phyloP scores from a whole-genome alignment of 371 early-diverging fungal species.

The Thermomucor indicae-seudaticae region DNA sequence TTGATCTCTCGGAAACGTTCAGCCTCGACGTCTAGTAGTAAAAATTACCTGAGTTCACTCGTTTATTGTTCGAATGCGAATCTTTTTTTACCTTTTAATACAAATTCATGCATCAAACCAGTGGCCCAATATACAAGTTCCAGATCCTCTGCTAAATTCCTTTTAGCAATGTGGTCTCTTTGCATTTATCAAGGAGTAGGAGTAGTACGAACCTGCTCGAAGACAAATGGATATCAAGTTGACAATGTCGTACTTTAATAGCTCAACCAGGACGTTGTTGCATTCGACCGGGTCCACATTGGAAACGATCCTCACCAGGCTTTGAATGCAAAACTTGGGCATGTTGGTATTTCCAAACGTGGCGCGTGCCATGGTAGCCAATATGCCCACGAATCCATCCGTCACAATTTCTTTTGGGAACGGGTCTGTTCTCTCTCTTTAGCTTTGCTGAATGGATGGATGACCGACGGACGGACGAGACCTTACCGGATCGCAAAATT shows the following conservation, averaged over 20 bases:
- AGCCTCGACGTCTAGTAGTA: conserved; percentile 43
- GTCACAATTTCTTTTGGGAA: conserved; percentile 58
- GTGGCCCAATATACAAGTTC: conserved; percentile 83
- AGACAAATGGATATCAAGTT: conserved; percentile 66
- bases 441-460: neutral
- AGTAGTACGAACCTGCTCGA: conserved; percentile 51
- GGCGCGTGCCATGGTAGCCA: conserved; percentile 66
- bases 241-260: conserved; percentile 65
- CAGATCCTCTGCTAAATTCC: conserved; percentile 61
- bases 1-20: conserved; percentile 55
- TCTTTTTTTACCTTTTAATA: conserved; percentile 47
- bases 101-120: conserved; percentile 79
- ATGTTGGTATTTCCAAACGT: conserved; percentile 80
- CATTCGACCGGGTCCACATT: conserved; percentile 50
- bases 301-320: conserved; percentile 72
- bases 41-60: neutral
- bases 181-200: neutral
- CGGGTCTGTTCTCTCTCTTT: conserved; percentile 34
- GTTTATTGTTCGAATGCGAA: neutral
- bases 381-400: conserved; percentile 53
- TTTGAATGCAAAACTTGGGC: conserved; percentile 81
- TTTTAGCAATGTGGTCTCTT: neutral
- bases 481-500: conserved; percentile 60
- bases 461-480: no score
- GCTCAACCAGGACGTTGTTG: conserved; percentile 40